A percentile compares a stretch with the other conserved stretches of the same genome.
These are phyloP conservation scores for Coemansia sp. DNA, from an alignment of 192 early-diverging fungal species.

Conservation along the genomic window DNA sequence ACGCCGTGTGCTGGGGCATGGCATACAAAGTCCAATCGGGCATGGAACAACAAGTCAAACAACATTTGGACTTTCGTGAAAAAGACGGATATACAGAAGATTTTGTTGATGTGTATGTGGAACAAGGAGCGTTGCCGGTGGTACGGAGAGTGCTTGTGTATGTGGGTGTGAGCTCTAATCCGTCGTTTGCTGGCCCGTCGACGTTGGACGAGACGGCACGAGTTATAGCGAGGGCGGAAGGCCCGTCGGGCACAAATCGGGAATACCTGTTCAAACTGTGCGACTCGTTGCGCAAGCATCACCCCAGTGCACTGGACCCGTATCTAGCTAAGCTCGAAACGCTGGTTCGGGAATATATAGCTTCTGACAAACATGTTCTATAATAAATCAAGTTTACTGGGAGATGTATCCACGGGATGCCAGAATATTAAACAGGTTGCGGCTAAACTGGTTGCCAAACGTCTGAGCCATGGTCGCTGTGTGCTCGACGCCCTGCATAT, in stretches of 20 bases:
- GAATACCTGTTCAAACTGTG: conserved; percentile 73
- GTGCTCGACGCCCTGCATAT: conserved; percentile 63
- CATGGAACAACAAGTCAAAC: conserved; percentile 65
- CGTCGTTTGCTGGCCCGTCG: conserved; percentile 74
- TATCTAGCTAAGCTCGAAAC: conserved; percentile 63
- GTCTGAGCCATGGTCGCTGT: conserved; percentile 11
- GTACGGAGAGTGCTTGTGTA: conserved; percentile 69
- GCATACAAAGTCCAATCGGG: conserved; percentile 73
- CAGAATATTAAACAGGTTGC: conserved; percentile 49
- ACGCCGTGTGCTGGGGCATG: conserved; percentile 75
- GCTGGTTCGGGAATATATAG: conserved; percentile 25
- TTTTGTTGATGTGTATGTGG: conserved; percentile 61
- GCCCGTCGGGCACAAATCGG: conserved; percentile 68
- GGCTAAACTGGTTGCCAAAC: conserved; percentile 40
- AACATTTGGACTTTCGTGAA: conserved; percentile 84
- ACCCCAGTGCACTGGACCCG: conserved; percentile 56
- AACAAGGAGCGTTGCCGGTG: conserved; percentile 43
- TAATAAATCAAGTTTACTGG: conserved; percentile 3
- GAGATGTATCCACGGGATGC: conserved; percentile 34
- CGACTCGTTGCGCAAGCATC: conserved; percentile 57
- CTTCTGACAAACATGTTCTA: not conserved
- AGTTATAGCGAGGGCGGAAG: conserved; percentile 64
- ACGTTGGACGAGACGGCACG: conserved; percentile 60
- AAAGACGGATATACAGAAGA: conserved; percentile 83
- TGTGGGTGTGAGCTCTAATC: conserved; percentile 73